phyloP scores from a whole-genome alignment of 108 stramenopile species.

The Heterococcus sp. region DNA sequence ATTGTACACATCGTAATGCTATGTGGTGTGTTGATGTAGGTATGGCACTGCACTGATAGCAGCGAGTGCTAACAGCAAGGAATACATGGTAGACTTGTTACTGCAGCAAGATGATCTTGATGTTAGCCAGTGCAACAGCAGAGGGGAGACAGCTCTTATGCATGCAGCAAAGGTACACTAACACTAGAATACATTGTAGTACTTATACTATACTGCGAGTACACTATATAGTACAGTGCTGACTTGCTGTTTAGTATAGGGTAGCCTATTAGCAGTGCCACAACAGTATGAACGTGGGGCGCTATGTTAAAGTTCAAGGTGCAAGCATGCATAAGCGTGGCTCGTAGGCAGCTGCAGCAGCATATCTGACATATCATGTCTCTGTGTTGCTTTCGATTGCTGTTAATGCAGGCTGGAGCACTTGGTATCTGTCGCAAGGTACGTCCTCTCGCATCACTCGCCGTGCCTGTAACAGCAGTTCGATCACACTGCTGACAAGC shows the following conservation, averaged over 20 bases:
- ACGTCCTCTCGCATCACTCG: too few species aligned
- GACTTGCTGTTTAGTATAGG: background rate
- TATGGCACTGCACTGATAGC: constrained; percentile 22
- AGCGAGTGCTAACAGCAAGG: constrained; percentile 11
- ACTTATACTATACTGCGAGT: background rate
- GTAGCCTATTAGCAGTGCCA: background rate
- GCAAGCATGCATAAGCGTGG: background rate
- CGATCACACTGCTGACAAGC: too few species aligned
- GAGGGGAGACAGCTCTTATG: constrained; percentile 35
- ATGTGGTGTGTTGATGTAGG: background rate
- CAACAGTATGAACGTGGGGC: background rate
- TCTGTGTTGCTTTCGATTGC: background rate
- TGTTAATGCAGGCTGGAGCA: background rate
- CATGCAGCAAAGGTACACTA: constrained; percentile 20
- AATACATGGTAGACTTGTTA: constrained; percentile 4
- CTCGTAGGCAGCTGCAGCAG: background rate
- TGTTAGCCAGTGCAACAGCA: constrained; percentile 9
- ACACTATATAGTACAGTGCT: background rate
- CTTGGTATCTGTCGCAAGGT: background rate
- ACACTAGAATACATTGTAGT: background rate
- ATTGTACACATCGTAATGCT: background rate
- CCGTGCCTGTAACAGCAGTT: too few species aligned
- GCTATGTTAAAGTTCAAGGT: background rate
- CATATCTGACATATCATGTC: background rate
- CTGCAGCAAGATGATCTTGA: constrained; percentile 7